Evolutionary conservation across 495 filamentous ascomycete species (phyloP), one percentile per base, ranked within the genome.

Genomic region (Hyaloscypha finlandica): DNA sequence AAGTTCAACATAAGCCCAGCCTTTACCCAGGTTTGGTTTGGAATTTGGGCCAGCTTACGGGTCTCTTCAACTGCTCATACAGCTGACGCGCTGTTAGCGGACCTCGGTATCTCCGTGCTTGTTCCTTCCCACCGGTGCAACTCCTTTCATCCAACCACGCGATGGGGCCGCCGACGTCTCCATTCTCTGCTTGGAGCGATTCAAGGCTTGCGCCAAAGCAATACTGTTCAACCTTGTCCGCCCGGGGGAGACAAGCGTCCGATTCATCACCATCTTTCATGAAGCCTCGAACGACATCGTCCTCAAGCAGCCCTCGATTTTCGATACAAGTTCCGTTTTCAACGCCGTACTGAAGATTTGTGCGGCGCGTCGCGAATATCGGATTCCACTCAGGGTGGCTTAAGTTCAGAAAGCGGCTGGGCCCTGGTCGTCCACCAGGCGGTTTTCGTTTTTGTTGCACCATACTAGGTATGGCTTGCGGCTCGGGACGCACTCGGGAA

Each of bases 211-310:
- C 57, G 35, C 57, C 57, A 37, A 60, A 60, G 31, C 57, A 60
- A 33, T 37, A 60, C 20, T 60, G 25, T 6, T 60, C 57, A 60
- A 60, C 57, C 31, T 60, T 60, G 57, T 60, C 57, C 14, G 33
- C 57, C 57, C 57, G 30, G 31, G 57, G 57, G 33, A 60, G 57
- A 22, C 57, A 60, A 60, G 57, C 25, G 14, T 60, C 57, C 33
- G 57, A 60, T 37, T 60, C 57, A 35, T 35, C 25, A 37, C 9
- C 19, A 32, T 32, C 33, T 32, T 60, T 33, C 57, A 60, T 60
- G 33, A 60, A 60, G 20, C 57, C 33, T 60, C 57, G 57, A 33
- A 60, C 57, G 19, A 60, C 8, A 35, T 32, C 57, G 6, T 60
- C 57, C 6, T 60, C 31, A 1, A 42, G 35, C 30, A 35, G 35